Conservation (phyloP, 208 protist genomes). For the Herpetomonas samuelpessoai region DNA sequence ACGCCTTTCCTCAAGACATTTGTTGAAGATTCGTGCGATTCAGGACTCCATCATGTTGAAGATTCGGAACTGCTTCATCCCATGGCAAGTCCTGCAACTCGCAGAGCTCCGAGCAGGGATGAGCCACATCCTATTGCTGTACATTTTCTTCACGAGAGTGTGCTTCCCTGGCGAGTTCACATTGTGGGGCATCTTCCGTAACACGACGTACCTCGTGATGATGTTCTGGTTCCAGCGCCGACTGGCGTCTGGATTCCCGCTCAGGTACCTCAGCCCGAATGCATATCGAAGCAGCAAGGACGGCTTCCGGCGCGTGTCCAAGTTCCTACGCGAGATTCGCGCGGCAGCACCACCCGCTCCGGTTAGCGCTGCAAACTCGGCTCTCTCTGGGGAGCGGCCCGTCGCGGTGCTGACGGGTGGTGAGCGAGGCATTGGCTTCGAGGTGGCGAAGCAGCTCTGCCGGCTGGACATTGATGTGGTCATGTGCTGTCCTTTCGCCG, state of each 20-base stretch:
- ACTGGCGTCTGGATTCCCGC: conserved; percentile 38
- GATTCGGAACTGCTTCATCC: conserved; percentile 26
- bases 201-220: conserved; percentile 14
- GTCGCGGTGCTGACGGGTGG: conserved; percentile 47
- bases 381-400: conserved; percentile 9
- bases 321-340: conserved; percentile 17
- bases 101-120: conserved; percentile 30
- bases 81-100: conserved; percentile 26
- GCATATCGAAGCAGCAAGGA: conserved; percentile 24
- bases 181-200: not conserved
- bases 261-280: conserved; percentile 27
- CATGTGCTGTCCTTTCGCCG: conserved; percentile 44
- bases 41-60: conserved; percentile 20
- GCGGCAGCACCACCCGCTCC: not conserved
- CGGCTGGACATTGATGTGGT: conserved; percentile 29
- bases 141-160: not conserved
- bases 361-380: not conserved
- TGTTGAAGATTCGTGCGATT: too few species aligned
- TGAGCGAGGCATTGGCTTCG: conserved; percentile 38
- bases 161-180: conserved; percentile 3
- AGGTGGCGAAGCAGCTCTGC: conserved; percentile 35
- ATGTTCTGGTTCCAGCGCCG: conserved; percentile 46
- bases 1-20: too few species aligned
- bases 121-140: conserved; percentile 27
- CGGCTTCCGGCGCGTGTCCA: conserved; percentile 41